phyloP scores from a whole-genome alignment of 495 filamentous ascomycete species.

The Aspergillus leporis region DNA sequence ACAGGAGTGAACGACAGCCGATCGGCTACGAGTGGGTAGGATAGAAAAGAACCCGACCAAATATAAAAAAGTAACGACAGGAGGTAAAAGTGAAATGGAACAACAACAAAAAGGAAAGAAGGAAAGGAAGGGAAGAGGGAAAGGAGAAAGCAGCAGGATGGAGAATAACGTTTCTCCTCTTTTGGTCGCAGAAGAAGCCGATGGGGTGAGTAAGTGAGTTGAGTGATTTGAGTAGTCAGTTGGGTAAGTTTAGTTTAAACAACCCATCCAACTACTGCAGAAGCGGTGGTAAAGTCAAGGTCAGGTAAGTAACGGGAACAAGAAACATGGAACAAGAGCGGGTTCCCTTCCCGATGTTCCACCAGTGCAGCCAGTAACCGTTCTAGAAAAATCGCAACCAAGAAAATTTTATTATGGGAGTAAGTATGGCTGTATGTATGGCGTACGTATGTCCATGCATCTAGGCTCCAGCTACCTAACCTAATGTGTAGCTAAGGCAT shows the following conservation, averaged over 20 bases:
- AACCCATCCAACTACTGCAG: conserved; percentile 2
- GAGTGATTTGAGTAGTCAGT: neutral
- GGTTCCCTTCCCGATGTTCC: conserved; percentile 20
- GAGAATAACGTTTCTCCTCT: conserved; percentile 5
- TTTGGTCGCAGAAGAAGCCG: conserved; percentile 21
- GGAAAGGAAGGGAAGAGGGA: conserved; percentile 18
- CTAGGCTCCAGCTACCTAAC: conserved; percentile 5
- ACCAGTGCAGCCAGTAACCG: conserved; percentile 15
- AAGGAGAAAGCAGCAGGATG: conserved; percentile 23
- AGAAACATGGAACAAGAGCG: conserved; percentile 13
- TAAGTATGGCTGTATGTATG: neutral
- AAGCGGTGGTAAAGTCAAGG: conserved; percentile 17
- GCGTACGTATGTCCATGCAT: conserved; percentile 9
- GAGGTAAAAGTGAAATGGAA: conserved; percentile 17
- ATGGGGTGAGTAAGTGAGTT: conserved; percentile 6
- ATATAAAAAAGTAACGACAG: conserved; percentile 18
- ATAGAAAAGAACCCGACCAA: conserved; percentile 2
- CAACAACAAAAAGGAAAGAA: conserved; percentile 14
- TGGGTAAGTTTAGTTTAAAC: conserved; percentile 1
- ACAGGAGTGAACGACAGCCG: conserved; percentile 9
- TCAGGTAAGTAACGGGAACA: conserved; percentile 7
- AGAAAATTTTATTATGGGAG: conserved; percentile 7
- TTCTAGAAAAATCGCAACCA: conserved; percentile 11
- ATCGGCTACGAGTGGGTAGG: neutral
- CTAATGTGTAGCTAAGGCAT: neutral